Evolutionary conservation across 2,329 filamentous ascomycete species (phyloP), one percentile per base, ranked within the genome.

Genomic region (Whalleya microplaca): DNA sequence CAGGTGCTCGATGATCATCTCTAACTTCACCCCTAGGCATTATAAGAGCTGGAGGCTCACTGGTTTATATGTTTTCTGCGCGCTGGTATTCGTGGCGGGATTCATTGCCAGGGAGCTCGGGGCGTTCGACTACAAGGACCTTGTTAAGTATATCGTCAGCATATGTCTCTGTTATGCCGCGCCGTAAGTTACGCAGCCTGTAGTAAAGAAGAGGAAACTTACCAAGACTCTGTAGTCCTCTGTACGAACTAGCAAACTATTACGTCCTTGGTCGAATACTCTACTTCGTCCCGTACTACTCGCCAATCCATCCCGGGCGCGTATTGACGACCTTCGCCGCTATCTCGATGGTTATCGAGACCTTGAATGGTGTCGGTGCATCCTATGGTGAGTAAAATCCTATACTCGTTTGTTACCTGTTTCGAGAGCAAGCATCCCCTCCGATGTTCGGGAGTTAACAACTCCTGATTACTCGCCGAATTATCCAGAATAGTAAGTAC

Each of bases 21-120:
- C 47, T 58, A 42, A 61, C 37, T 2, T 20, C 4, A 18, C 8
- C 12, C 45, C 7, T 12, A 85, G 83, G 44, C 79, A 74, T 51
- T 83, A 85, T 66, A 82, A 81, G 59, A 82, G 78, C 62, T 87
- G 82, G 79, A 78, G 76, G 48, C 72, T 85, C 14, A 84, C 81
- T 0, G 70, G 78, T 0, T 70, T 87, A 3, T 80, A 85, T 20
- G 77, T 82, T 8, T 78, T 83, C 69, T 82, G 80, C 44, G 77
- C 78, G 7, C 66, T 82, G 1, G 66, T 87, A 41, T 86, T 86
- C 69, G 76, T 79, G 0, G 74, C 72, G 1, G 85, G 85, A 20
- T 87, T 86, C 66, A 74, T 79, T 5, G 65, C 83, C 2, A 65
- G 76, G 16, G 64, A 76, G 57, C 69, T 78, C 16, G 82, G 81